Percentiles rank a stretch among this genome's conserved stretches.
phyloP scores from a whole-genome alignment of 2,329 filamentous ascomycete species.

The Penicillium sp. region DNA sequence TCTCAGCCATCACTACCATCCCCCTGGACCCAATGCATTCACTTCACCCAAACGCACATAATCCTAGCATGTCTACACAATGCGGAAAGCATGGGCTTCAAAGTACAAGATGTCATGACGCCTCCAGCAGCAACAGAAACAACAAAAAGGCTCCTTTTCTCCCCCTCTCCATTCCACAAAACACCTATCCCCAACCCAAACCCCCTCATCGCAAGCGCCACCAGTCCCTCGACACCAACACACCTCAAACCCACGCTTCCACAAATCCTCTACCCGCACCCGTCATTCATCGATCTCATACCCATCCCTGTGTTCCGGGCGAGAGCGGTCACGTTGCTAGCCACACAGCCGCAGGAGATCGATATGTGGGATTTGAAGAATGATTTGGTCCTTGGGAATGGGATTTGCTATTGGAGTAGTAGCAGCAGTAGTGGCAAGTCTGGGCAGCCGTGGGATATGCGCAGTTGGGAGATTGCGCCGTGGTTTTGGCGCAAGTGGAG shows the following conservation, averaged over 20 bases:
- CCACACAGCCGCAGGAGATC: conserved; percentile 27
- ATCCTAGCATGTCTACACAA: neutral
- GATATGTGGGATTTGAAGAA: conserved; percentile 34
- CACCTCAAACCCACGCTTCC: conserved; percentile 34
- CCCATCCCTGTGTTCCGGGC: conserved; percentile 32
- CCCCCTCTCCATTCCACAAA: conserved; percentile 28
- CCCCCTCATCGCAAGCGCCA: conserved; percentile 20
- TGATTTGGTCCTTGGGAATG: conserved; percentile 32
- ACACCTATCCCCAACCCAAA: neutral
- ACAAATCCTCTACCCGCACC: conserved; percentile 38
- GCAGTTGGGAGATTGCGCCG: conserved; percentile 23
- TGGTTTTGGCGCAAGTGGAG: conserved; percentile 33
- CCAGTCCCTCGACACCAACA: conserved; percentile 25
- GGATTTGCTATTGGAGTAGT: conserved; percentile 21
- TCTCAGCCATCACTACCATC: neutral
- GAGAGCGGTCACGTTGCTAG: conserved; percentile 30
- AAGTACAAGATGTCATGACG: conserved; percentile 13
- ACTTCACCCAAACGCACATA: neutral
- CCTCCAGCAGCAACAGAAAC: neutral
- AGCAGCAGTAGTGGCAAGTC: conserved; percentile 1
- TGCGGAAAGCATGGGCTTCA: neutral
- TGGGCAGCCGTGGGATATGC: conserved; percentile 33
- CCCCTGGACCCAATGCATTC: neutral
- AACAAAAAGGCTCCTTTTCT: conserved; percentile 23
- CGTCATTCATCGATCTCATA: conserved; percentile 35